These are phyloP conservation scores for Monotropa hypopitys DNA, from an alignment of 179 eudicot genomes.

Conservation along the genomic window DNA sequence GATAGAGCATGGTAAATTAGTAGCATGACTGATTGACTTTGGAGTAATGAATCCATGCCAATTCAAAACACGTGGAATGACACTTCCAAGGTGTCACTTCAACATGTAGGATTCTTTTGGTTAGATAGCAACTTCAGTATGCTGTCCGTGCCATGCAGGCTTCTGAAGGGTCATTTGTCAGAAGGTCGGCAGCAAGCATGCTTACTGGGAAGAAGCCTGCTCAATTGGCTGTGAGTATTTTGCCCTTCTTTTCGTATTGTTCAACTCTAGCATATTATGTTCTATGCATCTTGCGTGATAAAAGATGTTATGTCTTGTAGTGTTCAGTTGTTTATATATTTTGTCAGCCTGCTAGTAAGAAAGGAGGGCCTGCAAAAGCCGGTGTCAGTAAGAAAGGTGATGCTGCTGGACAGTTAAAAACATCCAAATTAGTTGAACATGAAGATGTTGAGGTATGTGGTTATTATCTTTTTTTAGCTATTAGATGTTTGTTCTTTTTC, in stretches of 20 bases:
- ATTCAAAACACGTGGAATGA: background rate
- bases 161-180: slow-evolving; percentile 47
- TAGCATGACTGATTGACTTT: background rate
- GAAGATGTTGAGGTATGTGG: slow-evolving; percentile 88
- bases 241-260: background rate
- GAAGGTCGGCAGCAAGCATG: slow-evolving; percentile 93
- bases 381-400: slow-evolving; percentile 56
- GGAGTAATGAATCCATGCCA: background rate
- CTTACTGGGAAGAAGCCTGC: slow-evolving; percentile 85
- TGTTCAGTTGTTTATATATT: background rate
- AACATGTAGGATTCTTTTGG: background rate
- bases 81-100: background rate
- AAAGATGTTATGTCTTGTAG: background rate
- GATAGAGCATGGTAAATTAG: background rate
- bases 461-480: background rate
- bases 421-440: slow-evolving; percentile 44
- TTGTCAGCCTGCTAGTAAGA: slow-evolving; percentile 57
- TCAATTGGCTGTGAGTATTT: slow-evolving; percentile 63
- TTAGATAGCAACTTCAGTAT: background rate
- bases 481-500: background rate
- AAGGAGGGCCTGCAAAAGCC: slow-evolving; percentile 51
- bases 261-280: background rate
- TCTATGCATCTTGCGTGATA: background rate
- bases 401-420: slow-evolving; percentile 47
- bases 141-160: slow-evolving; percentile 25